Evolutionary conservation across 768 basidiomycete species (phyloP).

Genomic region (Tricholoma bakamatsutake): DNA sequence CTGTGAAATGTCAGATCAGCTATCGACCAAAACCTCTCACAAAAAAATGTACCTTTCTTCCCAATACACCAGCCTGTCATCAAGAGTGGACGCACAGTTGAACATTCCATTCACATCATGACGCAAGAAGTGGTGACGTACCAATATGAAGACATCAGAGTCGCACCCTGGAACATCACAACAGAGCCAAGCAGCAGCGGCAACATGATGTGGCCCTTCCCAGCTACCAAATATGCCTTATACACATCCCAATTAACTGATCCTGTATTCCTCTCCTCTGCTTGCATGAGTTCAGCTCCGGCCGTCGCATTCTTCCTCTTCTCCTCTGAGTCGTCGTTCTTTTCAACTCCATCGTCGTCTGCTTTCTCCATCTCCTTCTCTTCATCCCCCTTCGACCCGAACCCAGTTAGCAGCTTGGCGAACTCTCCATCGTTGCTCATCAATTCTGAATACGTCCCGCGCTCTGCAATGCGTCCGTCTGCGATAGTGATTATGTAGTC

Average conservation of each 20-base stretch:
- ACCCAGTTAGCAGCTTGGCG: slow-evolving; percentile 67
- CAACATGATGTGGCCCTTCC: slow-evolving; percentile 55
- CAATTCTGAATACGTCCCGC: slow-evolving; percentile 72
- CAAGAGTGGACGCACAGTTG: slow-evolving; percentile 9
- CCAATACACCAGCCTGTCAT: slow-evolving; percentile 76
- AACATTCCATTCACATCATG: neutral
- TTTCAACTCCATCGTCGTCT: slow-evolving; percentile 32
- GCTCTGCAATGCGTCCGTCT: slow-evolving; percentile 74
- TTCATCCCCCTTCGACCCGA: slow-evolving; percentile 63
- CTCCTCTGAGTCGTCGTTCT: slow-evolving; percentile 29
- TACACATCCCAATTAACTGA: slow-evolving; percentile 54
- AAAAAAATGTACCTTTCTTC: slow-evolving; percentile 46
- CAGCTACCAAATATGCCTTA: slow-evolving; percentile 62
- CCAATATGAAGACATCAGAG: slow-evolving; percentile 74
- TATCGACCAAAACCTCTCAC: neutral
- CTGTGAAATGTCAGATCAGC: slow-evolving; percentile 12
- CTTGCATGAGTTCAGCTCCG: slow-evolving; percentile 67
- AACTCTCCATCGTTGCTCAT: slow-evolving; percentile 63
- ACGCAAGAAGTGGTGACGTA: slow-evolving; percentile 25
- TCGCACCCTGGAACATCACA: slow-evolving; percentile 60
- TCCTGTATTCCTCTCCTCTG: slow-evolving; percentile 78
- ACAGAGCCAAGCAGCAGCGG: slow-evolving; percentile 61
- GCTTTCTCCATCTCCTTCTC: slow-evolving; percentile 40
- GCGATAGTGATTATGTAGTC: slow-evolving; percentile 81
- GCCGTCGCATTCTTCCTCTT: slow-evolving; percentile 31